Conservation (phyloP, 176 grass and related monocot species). For the Phragmites australis region DNA sequence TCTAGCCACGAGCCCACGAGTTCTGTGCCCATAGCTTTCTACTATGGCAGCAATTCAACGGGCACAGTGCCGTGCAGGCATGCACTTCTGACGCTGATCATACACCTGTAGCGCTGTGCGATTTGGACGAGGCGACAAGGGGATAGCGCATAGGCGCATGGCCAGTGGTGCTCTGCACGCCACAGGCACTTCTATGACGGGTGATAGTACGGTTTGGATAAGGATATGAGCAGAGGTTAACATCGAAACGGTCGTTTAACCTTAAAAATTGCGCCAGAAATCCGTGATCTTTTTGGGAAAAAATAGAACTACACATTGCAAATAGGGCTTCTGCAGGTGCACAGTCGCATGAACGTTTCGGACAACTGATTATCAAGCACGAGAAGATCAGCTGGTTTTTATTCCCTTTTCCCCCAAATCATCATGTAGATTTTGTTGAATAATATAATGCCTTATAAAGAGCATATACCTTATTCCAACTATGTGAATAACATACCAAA, state of each 20-base stretch:
- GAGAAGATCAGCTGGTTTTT: not conserved
- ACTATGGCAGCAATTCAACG: not conserved
- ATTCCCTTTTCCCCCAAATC: not conserved
- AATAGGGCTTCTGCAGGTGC: not conserved
- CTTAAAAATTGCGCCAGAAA: not conserved
- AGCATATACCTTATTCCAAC: no score
- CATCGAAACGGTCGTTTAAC: not conserved
- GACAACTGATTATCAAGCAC: not conserved
- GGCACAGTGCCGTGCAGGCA: slow-evolving; percentile 17
- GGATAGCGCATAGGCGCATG: not conserved
- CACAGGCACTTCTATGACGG: not conserved
- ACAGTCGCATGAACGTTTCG: not conserved
- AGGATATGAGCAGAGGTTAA: not conserved
- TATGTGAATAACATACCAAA: no score
- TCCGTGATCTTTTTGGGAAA: not conserved
- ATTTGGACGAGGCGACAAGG: not conserved
- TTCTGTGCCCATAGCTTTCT: not conserved
- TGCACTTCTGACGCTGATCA: not conserved
- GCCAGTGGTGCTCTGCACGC: not conserved
- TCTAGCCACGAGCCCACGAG: slow-evolving; percentile 5
- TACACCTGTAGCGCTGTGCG: slow-evolving; percentile 26
- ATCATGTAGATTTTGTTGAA: not conserved
- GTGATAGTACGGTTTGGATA: slow-evolving; percentile 1
- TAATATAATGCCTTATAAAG: no score
- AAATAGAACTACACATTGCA: no score